Conservation (phyloP, 257 asterid species). For the Solanum tarijense region DNA sequence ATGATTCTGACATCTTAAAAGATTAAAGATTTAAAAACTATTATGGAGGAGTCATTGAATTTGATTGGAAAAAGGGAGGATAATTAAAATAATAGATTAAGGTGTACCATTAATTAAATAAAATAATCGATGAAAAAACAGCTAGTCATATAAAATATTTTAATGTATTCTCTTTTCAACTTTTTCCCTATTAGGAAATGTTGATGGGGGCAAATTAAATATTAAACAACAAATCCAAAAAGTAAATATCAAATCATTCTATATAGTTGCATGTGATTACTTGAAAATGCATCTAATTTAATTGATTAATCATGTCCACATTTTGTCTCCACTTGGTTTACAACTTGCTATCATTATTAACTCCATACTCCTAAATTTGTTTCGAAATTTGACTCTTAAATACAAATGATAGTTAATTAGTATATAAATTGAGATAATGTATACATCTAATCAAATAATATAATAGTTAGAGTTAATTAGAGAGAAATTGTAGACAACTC, state of each 20-base stretch:
- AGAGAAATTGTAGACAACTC: too few species aligned
- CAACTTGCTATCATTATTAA: not conserved
- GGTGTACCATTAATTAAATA: not conserved
- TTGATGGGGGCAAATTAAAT: not conserved
- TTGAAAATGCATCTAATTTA: not conserved
- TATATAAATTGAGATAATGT: too few species aligned
- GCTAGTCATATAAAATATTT: conserved; percentile 14
- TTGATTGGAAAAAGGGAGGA: not conserved
- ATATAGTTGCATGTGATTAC: not conserved
- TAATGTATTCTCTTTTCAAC: not conserved
- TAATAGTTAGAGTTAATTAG: too few species aligned
- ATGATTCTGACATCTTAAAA: not conserved
- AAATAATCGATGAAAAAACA: conserved; percentile 1
- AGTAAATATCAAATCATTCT: not conserved
- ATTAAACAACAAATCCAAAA: not conserved
- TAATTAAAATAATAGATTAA: not conserved
- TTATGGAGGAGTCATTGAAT: not conserved
- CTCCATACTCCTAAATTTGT: too few species aligned
- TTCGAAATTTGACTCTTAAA: too few species aligned
- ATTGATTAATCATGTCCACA: conserved; percentile 22
- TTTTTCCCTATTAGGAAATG: conserved; percentile 29
- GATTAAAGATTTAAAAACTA: not conserved
- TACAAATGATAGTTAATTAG: too few species aligned
- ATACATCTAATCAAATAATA: too few species aligned
- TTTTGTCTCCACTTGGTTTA: conserved; percentile 15